These are phyloP conservation scores for Boletus rex-veris DNA, from an alignment of 768 basidiomycete species.

Conservation along the genomic window DNA sequence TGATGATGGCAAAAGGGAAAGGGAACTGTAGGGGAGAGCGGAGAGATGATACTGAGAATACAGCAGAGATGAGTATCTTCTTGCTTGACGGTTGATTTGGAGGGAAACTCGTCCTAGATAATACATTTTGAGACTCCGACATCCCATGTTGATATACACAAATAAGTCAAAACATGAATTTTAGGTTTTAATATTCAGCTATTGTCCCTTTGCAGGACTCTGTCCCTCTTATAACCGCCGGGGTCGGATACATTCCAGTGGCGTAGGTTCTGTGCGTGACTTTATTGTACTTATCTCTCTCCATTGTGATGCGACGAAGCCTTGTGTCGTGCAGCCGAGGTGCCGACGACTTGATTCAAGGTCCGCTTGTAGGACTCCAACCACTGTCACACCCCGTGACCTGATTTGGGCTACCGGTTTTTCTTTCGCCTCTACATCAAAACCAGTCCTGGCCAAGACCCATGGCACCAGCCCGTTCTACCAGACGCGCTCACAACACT, in stretches of 20 bases:
- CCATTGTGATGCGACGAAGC: slow-evolving; percentile 2
- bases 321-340: not conserved
- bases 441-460: slow-evolving; percentile 47
- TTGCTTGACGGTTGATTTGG: not conserved
- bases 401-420: slow-evolving; percentile 8
- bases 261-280: not conserved
- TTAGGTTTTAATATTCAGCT: not conserved
- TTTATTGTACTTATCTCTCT: not conserved
- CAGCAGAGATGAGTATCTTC: slow-evolving; percentile 7
- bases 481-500: slow-evolving; percentile 46
- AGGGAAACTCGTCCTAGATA: slow-evolving; percentile 24
- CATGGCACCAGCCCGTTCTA: slow-evolving; percentile 78
- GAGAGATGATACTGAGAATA: not conserved
- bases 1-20: slow-evolving; percentile 30
- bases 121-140: slow-evolving; percentile 32
- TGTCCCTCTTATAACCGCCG: not conserved
- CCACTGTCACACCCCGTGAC: slow-evolving; percentile 25
- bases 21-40: not conserved
- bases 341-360: slow-evolving; percentile 12
- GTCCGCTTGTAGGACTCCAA: slow-evolving; percentile 30
- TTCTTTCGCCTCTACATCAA: slow-evolving; percentile 23
- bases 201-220: too few relatives aligned
- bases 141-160: slow-evolving; percentile 25
- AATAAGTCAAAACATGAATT: slow-evolving; percentile 22
- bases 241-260: not conserved